Evolutionary conservation across 495 filamentous ascomycete species (phyloP), one percentile per base, ranked within the genome.

Genomic region (Thozetella sp.): DNA sequence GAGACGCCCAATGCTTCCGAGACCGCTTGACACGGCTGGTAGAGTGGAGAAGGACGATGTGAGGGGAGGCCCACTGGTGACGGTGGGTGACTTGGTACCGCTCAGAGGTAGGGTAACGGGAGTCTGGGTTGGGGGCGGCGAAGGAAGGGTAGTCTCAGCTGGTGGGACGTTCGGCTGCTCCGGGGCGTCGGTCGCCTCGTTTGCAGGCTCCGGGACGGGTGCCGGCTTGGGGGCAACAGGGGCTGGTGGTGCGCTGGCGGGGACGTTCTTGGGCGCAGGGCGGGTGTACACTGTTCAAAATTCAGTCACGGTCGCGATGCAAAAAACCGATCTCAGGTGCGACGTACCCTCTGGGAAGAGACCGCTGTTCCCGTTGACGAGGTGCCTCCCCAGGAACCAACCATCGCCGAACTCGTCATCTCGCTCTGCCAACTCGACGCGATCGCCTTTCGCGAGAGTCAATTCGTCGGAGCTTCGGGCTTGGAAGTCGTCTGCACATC

Each of bases 371-470:
- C 84, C 87, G 66, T 88, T 93, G 52, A 82, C 76, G 62, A 89
- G 60, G 72, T 97, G 91, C 68, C 88, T 87, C 25, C 96, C 96
- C 63, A 97, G 74, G 76, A 91, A 99, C 96, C 96, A 99, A 55
- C 95, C 96, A 78, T 99, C 96, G 53, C 91, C 91, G 73, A 97
- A 99, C 65, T 97, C 96, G 71, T 98, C 94, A 72, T 98, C 94
- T 54, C 96, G 86, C 71, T 98, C 95, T 43, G 97, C 86, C 57
- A 99, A 77, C 76, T 96, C 88, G 54, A 99, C 92, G 26, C 90
- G 88, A 66, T 97, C 93, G 59, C 93, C 93, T 62, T 93, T 95
- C 30, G 82, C 78, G 65, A 99, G 79, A 63, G 82, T 95, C 66
- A 99, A 84, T 77, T 99, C 96, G 75, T 99, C 96, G 48, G 89